Conservation (phyloP, 2,329 filamentous ascomycete genomes). For the Dothidotthia symphoricarpi region DNA sequence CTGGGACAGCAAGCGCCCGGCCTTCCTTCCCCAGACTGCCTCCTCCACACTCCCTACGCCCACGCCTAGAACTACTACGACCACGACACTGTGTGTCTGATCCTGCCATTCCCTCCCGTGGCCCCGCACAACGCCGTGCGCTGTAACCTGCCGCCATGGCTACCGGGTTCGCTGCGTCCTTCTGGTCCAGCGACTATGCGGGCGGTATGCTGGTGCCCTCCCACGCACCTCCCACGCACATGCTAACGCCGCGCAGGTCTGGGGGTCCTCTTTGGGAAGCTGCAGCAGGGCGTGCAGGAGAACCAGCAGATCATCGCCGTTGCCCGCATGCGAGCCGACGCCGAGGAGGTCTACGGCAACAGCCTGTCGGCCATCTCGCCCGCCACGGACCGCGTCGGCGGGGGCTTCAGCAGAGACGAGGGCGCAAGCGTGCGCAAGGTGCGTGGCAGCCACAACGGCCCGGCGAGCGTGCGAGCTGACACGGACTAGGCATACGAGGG, state of each 20-base stretch:
- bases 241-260: conserved; percentile 57
- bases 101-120: conserved; percentile 23
- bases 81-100: conserved; percentile 18
- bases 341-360: conserved; percentile 84
- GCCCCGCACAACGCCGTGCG: conserved; percentile 14
- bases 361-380: conserved; percentile 79
- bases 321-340: conserved; percentile 90
- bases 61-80: conserved; percentile 4
- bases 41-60: conserved; percentile 4
- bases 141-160: conserved; percentile 28
- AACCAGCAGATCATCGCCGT: conserved; percentile 92
- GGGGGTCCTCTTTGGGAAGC: conserved; percentile 91
- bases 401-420: conserved; percentile 87
- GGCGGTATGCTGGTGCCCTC: conserved; percentile 64
- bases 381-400: conserved; percentile 74
- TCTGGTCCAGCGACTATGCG: conserved; percentile 98
- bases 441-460: conserved; percentile 20
- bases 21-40: conserved; percentile 14
- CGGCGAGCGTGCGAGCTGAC: conserved; percentile 17
- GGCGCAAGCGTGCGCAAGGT: conserved; percentile 96
- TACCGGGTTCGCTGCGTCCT: conserved; percentile 80
- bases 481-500: conserved; percentile 84
- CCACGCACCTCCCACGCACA: conserved; percentile 5
- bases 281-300: conserved; percentile 93
- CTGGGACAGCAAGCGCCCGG: conserved; percentile 11